These are phyloP conservation scores for Rhamnella rubrinervis DNA, from an alignment of 331 rosid species.

Conservation along the genomic window DNA sequence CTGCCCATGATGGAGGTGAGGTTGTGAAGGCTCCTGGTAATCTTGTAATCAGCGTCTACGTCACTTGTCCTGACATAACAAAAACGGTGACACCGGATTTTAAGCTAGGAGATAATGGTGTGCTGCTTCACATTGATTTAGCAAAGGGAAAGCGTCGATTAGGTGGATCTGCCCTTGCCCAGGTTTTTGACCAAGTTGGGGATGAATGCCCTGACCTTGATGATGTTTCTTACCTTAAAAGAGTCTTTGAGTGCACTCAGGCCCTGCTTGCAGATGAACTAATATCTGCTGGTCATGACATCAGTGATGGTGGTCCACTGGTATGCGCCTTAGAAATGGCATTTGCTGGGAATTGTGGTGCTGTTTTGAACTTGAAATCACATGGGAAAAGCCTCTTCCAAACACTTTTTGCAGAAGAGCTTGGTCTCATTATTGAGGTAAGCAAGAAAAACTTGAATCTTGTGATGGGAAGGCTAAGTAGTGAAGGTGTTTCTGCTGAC, in stretches of 20 bases:
- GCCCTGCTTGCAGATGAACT: conserved; percentile 58
- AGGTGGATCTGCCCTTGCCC: conserved; percentile 89
- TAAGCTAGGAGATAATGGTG: conserved; percentile 65
- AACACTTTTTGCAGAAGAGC: conserved; percentile 80
- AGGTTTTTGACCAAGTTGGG: conserved; percentile 86
- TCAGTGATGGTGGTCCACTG: conserved; percentile 87
- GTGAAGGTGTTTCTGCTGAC: conserved; percentile 53
- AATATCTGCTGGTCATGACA: conserved; percentile 92
- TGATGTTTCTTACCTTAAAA: conserved; percentile 72
- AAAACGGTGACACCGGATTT: conserved; percentile 81
- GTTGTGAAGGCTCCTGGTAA: conserved; percentile 88
- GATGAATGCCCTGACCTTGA: conserved; percentile 73
- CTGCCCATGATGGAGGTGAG: conserved; percentile 72
- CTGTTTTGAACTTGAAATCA: conserved; percentile 52
- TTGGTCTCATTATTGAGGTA: conserved; percentile 76
- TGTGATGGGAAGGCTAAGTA: conserved; percentile 47
- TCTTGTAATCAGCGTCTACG: conserved; percentile 80
- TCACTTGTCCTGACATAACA: conserved; percentile 78
- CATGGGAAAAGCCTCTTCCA: conserved; percentile 61
- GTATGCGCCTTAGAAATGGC: conserved; percentile 89
- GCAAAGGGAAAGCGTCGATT: conserved; percentile 74
- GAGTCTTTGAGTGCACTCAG: conserved; percentile 77
- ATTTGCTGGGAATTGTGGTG: conserved; percentile 80
- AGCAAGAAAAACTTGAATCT: conserved; percentile 51
- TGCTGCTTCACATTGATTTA: conserved; percentile 72